A percentile compares a stretch with the other conserved stretches of the same genome.
These are phyloP conservation scores for Mrakia gelida DNA, from an alignment of 768 basidiomycete species.

Conservation along the genomic window DNA sequence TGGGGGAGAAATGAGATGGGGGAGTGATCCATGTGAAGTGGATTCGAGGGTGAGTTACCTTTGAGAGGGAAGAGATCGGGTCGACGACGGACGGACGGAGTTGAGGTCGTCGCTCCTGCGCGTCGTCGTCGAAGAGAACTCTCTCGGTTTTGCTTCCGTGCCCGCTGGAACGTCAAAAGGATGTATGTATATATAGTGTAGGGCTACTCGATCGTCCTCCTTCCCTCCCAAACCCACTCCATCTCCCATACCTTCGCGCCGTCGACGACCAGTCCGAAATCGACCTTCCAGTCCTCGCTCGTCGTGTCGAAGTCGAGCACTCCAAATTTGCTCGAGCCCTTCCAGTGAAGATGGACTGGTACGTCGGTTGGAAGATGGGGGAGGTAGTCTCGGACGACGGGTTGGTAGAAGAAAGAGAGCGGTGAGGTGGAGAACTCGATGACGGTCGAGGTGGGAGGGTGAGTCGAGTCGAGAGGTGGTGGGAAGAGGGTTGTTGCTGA, in stretches of 20 bases:
- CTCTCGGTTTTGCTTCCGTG: no score
- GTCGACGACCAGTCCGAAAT: not conserved
- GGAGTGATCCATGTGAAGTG: no score
- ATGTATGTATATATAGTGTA: no score
- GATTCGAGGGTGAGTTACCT: no score
- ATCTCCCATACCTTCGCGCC: not conserved
- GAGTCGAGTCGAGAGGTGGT: not conserved
- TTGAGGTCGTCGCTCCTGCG: no score
- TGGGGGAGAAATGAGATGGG: no score
- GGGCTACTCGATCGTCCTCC: not conserved
- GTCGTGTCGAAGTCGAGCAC: not conserved
- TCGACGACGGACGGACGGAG: no score
- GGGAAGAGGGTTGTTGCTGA: not conserved
- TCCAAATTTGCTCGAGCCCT: not conserved
- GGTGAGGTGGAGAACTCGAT: not conserved
- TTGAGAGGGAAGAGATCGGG: no score
- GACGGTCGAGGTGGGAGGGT: not conserved
- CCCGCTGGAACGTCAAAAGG: no score
- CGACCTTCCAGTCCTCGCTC: not conserved
- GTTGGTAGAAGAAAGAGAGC: not conserved
- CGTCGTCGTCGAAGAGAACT: no score
- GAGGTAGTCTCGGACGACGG: not conserved
- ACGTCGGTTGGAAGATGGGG: not conserved
- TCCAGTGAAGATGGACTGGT: not conserved
- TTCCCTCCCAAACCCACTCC: not conserved